Percentiles rank a stretch among this genome's conserved stretches.
Evolutionary conservation across 129 eudicot genomes (phyloP).

Genomic region (Smallanthus sonchifolius): DNA sequence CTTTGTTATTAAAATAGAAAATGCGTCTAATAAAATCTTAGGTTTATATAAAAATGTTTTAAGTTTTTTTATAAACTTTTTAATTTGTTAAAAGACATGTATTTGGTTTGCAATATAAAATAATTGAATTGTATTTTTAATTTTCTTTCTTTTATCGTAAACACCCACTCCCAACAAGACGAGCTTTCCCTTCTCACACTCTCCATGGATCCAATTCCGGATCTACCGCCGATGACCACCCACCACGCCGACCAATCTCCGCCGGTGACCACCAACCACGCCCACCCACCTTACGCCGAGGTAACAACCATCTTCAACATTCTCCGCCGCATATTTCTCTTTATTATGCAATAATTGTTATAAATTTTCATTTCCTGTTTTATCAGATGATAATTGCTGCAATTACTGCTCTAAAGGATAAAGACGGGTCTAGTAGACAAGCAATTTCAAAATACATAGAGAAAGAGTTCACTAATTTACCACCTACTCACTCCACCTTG

Average conservation of each 20-base stretch:
- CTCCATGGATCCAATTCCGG: conserved; percentile 41
- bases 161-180: no score
- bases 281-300: conserved; percentile 57
- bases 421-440: conserved; percentile 70
- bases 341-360: no score
- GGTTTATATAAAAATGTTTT: no score
- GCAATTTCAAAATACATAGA: conserved; percentile 74
- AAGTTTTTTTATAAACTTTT: no score
- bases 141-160: no score
- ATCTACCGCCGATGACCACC: conserved; percentile 34
- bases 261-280: conserved; percentile 8
- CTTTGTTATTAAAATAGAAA: no score
- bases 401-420: conserved; percentile 56
- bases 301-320: conserved; percentile 14
- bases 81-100: no score
- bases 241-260: conserved; percentile 22
- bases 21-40: no score
- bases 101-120: no score
- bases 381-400: conserved; percentile 75
- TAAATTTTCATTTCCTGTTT: background rate
- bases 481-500: conserved; percentile 44
- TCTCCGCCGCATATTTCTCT: background rate
- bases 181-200: background rate
- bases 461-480: conserved; percentile 39
- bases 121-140: no score